These are phyloP conservation scores for Climacium dendroides DNA, from an alignment of 225 moss, liverwort and hornwort genomes.

Conservation along the genomic window DNA sequence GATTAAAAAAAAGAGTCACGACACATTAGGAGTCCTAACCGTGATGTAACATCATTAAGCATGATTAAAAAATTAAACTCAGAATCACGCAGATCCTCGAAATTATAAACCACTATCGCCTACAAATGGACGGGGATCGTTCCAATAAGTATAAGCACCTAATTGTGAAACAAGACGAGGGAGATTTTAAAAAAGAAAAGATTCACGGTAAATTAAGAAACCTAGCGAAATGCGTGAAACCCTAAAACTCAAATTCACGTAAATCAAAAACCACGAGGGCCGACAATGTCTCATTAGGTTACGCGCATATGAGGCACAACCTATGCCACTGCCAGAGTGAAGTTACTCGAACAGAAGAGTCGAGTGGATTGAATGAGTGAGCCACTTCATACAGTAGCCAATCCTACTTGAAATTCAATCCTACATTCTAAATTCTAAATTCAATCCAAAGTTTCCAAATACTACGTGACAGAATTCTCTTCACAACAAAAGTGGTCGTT, in stretches of 20 bases:
- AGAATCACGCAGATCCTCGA: background rate
- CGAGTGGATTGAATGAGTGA: background rate
- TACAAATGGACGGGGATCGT: background rate
- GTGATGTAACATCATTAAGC: background rate
- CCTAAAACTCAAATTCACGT: background rate
- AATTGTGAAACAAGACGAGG: background rate
- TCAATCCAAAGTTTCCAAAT: background rate
- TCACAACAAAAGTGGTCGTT: background rate
- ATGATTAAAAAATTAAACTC: background rate
- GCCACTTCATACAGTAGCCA: background rate
- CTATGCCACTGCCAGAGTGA: background rate
- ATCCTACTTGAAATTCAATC: background rate
- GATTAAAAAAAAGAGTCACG: background rate
- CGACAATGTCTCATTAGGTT: background rate
- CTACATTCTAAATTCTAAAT: background rate
- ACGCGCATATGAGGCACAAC: background rate
- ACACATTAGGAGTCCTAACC: background rate
- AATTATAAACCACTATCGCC: background rate
- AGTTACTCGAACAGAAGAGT: background rate
- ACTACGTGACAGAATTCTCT: background rate
- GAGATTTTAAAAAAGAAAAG: background rate
- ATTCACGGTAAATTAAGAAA: background rate
- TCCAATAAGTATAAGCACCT: background rate
- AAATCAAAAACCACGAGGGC: background rate
- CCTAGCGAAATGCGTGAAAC: background rate